Evolutionary conservation across 805 yeast genomes (phyloP).

Genomic region (Hyphopichia homilentoma): DNA sequence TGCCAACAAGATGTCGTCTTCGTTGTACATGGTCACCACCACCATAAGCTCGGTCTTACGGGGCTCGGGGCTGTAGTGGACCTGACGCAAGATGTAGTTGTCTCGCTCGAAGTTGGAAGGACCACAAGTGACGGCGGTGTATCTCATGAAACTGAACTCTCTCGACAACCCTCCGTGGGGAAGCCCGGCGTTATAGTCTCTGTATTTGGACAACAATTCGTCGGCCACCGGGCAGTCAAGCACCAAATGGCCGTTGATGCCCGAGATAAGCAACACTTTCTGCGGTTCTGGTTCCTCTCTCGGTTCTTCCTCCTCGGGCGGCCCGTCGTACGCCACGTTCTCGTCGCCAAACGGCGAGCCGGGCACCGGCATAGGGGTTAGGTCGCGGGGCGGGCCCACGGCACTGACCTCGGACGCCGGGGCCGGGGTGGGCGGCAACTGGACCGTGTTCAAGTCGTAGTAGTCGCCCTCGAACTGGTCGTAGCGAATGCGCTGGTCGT

Average conservation of each 20-base stretch:
- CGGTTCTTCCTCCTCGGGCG: conserved; percentile 29
- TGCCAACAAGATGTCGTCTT: conserved; percentile 59
- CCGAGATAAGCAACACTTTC: conserved; percentile 31
- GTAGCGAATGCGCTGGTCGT: conserved; percentile 36
- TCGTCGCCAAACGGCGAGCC: conserved; percentile 29
- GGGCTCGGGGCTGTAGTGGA: conserved; percentile 44
- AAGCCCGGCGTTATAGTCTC: conserved; percentile 29
- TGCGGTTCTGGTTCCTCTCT: conserved; percentile 31
- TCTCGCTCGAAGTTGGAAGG: conserved; percentile 58
- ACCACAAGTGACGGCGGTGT: conserved; percentile 65
- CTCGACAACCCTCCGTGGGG: conserved; percentile 41
- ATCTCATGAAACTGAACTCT: conserved; percentile 60
- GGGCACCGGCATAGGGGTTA: conserved; percentile 8
- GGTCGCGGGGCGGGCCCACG: conserved; percentile 1
- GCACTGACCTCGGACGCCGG: conserved; percentile 7
- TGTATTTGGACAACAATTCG: conserved; percentile 39
- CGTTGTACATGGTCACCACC: conserved; percentile 65
- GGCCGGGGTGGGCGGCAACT: conserved; percentile 19
- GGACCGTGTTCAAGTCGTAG: conserved; percentile 34
- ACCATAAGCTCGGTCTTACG: conserved; percentile 60
- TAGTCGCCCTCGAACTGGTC: conserved; percentile 40
- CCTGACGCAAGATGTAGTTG: conserved; percentile 55
- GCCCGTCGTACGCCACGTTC: conserved; percentile 24
- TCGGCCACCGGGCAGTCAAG: conserved; percentile 45
- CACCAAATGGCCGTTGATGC: conserved; percentile 43